Evolutionary conservation across 192 early-diverging fungal species (phyloP).

Genomic region (Coemansia sp.): DNA sequence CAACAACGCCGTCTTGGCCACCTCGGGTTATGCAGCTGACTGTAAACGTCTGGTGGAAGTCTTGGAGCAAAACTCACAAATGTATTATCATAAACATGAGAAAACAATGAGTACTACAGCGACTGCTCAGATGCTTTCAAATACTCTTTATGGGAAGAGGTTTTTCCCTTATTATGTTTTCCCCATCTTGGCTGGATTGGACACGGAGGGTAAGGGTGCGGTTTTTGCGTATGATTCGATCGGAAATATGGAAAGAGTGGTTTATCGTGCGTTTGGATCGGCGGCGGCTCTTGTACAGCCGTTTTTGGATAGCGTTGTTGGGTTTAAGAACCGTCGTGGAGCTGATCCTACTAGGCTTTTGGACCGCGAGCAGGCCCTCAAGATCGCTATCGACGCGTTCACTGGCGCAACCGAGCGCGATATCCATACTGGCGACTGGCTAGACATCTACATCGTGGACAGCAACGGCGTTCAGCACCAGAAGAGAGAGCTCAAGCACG

Average conservation of each 20-base stretch:
- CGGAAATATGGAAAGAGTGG: constrained; percentile 82
- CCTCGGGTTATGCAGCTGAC: constrained; percentile 89
- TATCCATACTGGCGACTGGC: constrained; percentile 95
- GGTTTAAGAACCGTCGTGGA: constrained; percentile 66
- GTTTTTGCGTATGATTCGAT: constrained; percentile 92
- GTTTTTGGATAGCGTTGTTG: constrained; percentile 95
- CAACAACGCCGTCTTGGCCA: constrained; percentile 80
- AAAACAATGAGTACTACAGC: constrained; percentile 83
- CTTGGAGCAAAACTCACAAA: constrained; percentile 85
- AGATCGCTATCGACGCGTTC: constrained; percentile 93
- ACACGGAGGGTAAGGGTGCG: constrained; percentile 84
- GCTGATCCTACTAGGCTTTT: constrained; percentile 16
- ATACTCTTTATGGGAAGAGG: constrained; percentile 85
- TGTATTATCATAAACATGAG: constrained; percentile 90
- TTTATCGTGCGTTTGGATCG: constrained; percentile 76
- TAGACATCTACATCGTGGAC: constrained; percentile 89
- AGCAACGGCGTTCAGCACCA: constrained; percentile 73
- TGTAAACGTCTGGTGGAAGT: constrained; percentile 78
- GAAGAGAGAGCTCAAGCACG: constrained; percentile 81
- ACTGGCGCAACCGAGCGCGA: constrained; percentile 96
- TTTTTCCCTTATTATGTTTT: constrained; percentile 98
- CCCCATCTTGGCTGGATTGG: constrained; percentile 87
- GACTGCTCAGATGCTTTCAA: constrained; percentile 91
- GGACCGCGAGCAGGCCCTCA: constrained; percentile 56
- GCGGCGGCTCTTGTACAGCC: constrained; percentile 92